Evolutionary conservation across 2,329 filamentous ascomycete genomes (phyloP), one percentile per base, ranked within the genome.

Genomic region (Ramularia endophylla): DNA sequence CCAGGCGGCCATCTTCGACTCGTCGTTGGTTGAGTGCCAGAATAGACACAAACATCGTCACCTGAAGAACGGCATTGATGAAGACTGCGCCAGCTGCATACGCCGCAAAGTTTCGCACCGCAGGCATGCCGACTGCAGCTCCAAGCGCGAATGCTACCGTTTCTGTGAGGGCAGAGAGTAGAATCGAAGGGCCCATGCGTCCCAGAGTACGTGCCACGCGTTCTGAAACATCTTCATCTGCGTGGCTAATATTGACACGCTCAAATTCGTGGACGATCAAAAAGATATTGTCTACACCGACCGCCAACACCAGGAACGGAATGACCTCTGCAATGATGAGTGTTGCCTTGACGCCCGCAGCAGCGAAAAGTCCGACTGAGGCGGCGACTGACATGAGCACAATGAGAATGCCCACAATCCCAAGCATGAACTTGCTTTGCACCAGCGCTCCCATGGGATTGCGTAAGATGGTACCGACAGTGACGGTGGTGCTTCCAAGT

Each of bases 261-360:
- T 98, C 92, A 45, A 98, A 94, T 65, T 98, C 92, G 65, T 98
- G 92, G 1, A 98, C 92, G 44, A 98, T 95, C 41, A 98, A 71
- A 68, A 98, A 98, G 56, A 98, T 97, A 60, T 98, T 98, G 73
- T 98, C 92, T 2, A 98, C 94, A 33, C 92, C 92, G 19, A 98
- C 89, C 9, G 92, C 92, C 15, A 98, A 71, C 8, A 98, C 90
- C 50, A 98, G 82, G 65, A 98, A 98, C 0, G 92, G 92, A 51
- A 98, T 98, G 47, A 98, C 92, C 61, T 98, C 92, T 4, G 94
- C 90, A 47, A 98, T 98, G 58, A 98, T 98, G 52, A 98, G 72
- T 0, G 92, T 98, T 11, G 90, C 92, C 66, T 94, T 95, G 57
- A 98, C 78, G 1, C 89, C 89, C 27, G 81, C 77, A 61, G 87